A percentile compares a stretch with the other conserved stretches of the same genome.
Evolutionary conservation across 2,329 filamentous ascomycete genomes (phyloP).

Genomic region (Colletotrichum cuscutae): DNA sequence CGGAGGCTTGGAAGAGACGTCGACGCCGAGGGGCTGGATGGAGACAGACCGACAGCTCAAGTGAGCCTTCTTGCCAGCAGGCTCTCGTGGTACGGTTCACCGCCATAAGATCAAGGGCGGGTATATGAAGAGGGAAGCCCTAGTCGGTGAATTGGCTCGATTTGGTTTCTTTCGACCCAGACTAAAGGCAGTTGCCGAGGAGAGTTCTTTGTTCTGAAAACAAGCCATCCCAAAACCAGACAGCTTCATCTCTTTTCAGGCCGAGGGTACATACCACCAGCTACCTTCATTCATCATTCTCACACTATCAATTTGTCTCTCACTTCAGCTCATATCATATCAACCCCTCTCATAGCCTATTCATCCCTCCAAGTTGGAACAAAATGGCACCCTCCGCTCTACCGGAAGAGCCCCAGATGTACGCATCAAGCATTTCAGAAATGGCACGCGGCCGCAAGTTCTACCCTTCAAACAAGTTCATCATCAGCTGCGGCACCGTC

Average conservation of each 20-base stretch:
- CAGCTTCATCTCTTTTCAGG: too few relatives aligned
- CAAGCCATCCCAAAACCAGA: not conserved
- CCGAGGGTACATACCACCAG: not conserved
- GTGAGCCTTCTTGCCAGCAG: not conserved
- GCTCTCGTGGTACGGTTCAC: conserved; percentile 14
- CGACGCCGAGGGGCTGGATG: not conserved
- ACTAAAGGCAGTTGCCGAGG: not conserved
- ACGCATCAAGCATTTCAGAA: conserved; percentile 18
- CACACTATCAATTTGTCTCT: not conserved
- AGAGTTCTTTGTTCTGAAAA: not conserved
- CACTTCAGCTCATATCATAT: not conserved
- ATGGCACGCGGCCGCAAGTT: conserved; percentile 40
- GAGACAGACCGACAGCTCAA: not conserved
- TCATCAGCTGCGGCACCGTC: conserved; percentile 59
- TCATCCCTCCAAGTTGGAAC: not conserved
- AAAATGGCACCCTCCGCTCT: conserved; percentile 28
- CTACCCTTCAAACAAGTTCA: conserved; percentile 52
- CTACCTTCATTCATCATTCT: not conserved
- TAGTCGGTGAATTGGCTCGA: not conserved
- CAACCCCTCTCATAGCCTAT: not conserved
- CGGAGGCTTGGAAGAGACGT: not conserved
- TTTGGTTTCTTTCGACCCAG: not conserved
- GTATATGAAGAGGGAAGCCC: conserved; percentile 6
- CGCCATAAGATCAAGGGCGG: not conserved
- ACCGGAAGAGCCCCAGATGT: conserved; percentile 17